Evolutionary conservation across 352 stramenopile species (phyloP).

Genomic region (Globisporangium rhizosaccharum): DNA sequence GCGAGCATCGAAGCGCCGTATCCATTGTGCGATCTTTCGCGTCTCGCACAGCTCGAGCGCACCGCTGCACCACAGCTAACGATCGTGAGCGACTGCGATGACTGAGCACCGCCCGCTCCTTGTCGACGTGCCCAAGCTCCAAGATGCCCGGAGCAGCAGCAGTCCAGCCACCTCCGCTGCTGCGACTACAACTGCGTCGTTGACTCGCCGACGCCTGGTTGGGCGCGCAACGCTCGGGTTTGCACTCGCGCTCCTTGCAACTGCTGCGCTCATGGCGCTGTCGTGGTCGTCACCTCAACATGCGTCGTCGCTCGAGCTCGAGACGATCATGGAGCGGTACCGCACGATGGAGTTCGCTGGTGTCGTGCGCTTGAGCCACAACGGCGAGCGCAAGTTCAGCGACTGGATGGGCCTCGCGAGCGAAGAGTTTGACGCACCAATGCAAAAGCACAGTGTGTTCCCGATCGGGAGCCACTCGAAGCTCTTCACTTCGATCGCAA

Average conservation of each 20-base stretch:
- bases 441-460: slow-evolving; percentile 46
- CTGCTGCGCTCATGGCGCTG: slow-evolving; percentile 27
- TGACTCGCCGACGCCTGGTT: slow-evolving; percentile 16
- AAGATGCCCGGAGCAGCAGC: neutral
- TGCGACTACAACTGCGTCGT: slow-evolving; percentile 13
- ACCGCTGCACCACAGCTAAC: neutral
- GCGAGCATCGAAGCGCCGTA: neutral
- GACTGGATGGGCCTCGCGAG: slow-evolving; percentile 38
- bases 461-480: slow-evolving; percentile 55
- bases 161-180: slow-evolving; percentile 2
- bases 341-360: slow-evolving; percentile 40
- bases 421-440: slow-evolving; percentile 38
- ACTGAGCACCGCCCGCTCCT: slow-evolving; percentile 7
- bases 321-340: slow-evolving; percentile 22
- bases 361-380: slow-evolving; percentile 42
- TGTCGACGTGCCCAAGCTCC: neutral
- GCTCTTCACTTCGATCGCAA: slow-evolving; percentile 43
- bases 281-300: slow-evolving; percentile 28
- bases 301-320: slow-evolving; percentile 24
- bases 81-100: neutral
- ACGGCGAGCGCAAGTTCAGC: slow-evolving; percentile 42
- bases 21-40: neutral
- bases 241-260: slow-evolving; percentile 24
- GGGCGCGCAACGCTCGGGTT: slow-evolving; percentile 34
- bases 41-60: neutral